Evolutionary conservation across 1,284 basidiomycete species (phyloP), one percentile per base, ranked within the genome.

Genomic region (Omphalotus olearius): DNA sequence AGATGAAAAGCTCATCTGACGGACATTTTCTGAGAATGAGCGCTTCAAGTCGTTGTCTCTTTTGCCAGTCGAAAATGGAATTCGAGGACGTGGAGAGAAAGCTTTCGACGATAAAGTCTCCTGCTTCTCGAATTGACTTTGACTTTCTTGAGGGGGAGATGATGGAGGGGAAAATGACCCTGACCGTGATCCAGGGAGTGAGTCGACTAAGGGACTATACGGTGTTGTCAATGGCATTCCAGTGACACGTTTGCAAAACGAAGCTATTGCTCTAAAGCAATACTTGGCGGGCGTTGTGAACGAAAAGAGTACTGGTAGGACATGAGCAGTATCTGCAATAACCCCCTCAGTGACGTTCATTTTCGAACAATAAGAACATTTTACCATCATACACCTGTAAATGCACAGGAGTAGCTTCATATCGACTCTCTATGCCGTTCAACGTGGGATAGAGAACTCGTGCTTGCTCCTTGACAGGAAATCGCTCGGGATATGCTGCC

Each of bases 381-480:
- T 56, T 60, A 84, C 87, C 87, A 62, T 90, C 88, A 59, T 88
- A 89, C 5, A 91, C 77, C 66, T 99, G 96, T 10, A 99, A 72
- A 68, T 99, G 96, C 13, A 98, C 93, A 54, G 89, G 80, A 0
- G 96, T 97, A 0, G 91, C 83, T 37, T 71, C 74, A 60, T 76
- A 75, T 9, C 75, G 73, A 18, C 69, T 65, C 62, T 89, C 88
- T 55, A 92, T 87, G 1, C 77, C 83, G 16, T 78, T 60, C 17
- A 93, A 66, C 2, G 74, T 64, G 4, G 91, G 88, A 58, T 92
- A 86, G 51, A 93, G 58, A 25, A 71, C 66, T 47, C 79, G 73
- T 1, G 79, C 71, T 30, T 82, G 77, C 0, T 88, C 77, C 44
- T 75, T 78, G 5, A 91, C 61, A 0, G 88, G 86, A 62, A 83